Conservation (phyloP, 2,329 filamentous ascomycete genomes). For the Paraphaeosphaeria minitans region DNA sequence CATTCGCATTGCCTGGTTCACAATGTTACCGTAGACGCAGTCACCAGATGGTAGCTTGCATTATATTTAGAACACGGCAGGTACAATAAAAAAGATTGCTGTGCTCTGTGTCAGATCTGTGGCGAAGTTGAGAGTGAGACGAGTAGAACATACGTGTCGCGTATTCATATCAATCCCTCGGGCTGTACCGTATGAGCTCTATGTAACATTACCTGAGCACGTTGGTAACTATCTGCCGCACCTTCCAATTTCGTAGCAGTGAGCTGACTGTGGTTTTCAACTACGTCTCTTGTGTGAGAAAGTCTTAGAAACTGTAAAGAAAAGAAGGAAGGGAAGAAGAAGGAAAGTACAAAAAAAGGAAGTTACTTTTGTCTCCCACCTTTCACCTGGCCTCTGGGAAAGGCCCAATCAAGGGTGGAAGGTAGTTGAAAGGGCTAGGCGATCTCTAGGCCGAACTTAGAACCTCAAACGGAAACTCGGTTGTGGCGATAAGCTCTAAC, state of each 20-base stretch:
- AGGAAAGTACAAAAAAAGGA: neutral
- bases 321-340: neutral
- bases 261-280: neutral
- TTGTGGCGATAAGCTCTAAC: neutral
- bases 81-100: neutral
- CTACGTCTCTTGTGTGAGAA: too few relatives aligned
- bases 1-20: neutral
- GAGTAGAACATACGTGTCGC: neutral
- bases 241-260: neutral
- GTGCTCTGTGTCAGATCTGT: neutral
- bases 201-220: neutral
- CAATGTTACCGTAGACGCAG: neutral
- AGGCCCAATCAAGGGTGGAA: neutral
- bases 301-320: neutral
- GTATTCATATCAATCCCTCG: neutral
- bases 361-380: neutral
- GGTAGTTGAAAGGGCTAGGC: neutral
- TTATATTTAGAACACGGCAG: neutral
- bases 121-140: neutral
- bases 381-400: neutral
- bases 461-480: neutral
- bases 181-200: neutral
- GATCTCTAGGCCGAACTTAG: neutral
- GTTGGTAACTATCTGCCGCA: neutral
- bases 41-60: neutral